A percentile compares a stretch with the other conserved stretches of the same genome.
phyloP scores from a whole-genome alignment of 768 basidiomycete species.

The Suillus luteus region DNA sequence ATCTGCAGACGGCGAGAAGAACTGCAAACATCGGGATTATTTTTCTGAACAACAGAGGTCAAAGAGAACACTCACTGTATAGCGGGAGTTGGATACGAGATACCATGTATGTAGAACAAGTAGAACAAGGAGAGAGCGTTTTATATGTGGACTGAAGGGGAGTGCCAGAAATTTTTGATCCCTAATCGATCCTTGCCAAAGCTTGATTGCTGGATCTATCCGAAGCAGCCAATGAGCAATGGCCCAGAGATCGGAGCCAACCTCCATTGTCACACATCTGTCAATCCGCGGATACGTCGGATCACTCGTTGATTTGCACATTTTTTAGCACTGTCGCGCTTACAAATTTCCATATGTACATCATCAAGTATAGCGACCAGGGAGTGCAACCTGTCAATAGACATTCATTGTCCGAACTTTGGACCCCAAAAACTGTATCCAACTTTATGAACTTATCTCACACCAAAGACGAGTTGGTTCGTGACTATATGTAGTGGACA shows the following conservation, averaged over 20 bases:
- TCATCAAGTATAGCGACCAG: no score
- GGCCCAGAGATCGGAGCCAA: no score
- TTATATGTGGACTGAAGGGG: not conserved
- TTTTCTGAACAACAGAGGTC: not conserved
- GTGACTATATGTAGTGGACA: not conserved
- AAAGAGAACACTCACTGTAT: not conserved
- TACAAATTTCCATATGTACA: no score
- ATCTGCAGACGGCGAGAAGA: not conserved
- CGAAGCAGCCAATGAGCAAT: not conserved
- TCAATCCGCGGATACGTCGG: no score
- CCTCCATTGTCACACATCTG: no score
- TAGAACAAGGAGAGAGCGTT: not conserved
- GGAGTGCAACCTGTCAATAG: no score
- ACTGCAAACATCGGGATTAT: not conserved
- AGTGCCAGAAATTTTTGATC: not conserved
- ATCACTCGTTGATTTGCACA: no score
- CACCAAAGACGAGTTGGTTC: not conserved
- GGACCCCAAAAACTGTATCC: no score
- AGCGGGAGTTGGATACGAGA: not conserved
- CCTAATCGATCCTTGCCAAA: not conserved
- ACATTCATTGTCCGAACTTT: no score
- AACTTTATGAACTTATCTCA: no score
- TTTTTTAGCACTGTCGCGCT: no score
- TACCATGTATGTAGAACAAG: not conserved
- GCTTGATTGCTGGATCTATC: not conserved